Evolutionary conservation across 495 filamentous ascomycete genomes (phyloP).

Genomic region (Xylaria castorea): DNA sequence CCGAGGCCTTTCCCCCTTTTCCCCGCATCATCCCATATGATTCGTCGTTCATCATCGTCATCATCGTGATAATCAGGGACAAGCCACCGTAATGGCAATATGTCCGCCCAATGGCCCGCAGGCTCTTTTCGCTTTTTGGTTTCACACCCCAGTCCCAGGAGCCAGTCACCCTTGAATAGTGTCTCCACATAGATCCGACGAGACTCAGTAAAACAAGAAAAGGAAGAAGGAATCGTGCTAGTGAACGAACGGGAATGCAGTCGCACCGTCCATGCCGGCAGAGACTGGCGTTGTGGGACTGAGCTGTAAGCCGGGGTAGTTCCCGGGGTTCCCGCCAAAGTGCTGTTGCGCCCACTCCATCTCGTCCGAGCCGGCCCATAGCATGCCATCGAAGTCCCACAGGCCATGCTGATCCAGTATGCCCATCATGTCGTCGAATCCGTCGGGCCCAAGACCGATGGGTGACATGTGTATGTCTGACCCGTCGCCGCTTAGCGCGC

Average conservation of each 20-base stretch:
- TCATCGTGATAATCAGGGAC: conserved; percentile 22
- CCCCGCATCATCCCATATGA: neutral
- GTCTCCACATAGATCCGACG: neutral
- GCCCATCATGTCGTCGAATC: conserved; percentile 59
- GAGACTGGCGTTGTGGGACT: conserved; percentile 29
- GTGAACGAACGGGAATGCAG: conserved; percentile 29
- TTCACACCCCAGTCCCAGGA: conserved; percentile 19
- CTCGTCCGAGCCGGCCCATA: conserved; percentile 51
- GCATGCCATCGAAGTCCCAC: conserved; percentile 64
- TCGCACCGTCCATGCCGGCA: conserved; percentile 24
- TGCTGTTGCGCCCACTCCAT: conserved; percentile 44
- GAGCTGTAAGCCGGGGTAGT: conserved; percentile 29
- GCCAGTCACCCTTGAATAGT: conserved; percentile 3
- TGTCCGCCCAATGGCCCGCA: conserved; percentile 4
- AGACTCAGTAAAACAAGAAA: conserved; percentile 3
- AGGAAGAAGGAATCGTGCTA: neutral
- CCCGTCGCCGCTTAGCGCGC: conserved; percentile 39
- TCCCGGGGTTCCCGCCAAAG: conserved; percentile 28
- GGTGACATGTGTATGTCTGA: conserved; percentile 54
- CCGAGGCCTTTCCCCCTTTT: neutral
- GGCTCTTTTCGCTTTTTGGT: conserved; percentile 2
- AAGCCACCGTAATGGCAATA: conserved; percentile 3
- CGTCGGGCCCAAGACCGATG: conserved; percentile 57
- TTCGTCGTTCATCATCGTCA: conserved; percentile 19
- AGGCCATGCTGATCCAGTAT: conserved; percentile 60